Base-by-base conservation (phyloP, 495 filamentous ascomycete species). In the Evernia prunastri region DNA sequence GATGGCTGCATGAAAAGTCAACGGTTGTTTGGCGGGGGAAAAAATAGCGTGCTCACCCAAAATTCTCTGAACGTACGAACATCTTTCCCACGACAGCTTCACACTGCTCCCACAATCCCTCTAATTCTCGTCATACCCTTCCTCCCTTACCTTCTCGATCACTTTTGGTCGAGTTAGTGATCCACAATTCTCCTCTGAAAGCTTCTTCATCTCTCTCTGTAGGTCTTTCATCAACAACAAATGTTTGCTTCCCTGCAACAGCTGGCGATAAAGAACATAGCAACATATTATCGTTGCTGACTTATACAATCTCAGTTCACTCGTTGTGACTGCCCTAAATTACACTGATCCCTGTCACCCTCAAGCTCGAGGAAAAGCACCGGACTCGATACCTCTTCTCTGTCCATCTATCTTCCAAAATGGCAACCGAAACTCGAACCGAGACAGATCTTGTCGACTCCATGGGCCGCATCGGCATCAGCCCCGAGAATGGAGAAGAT, bases 401-500 rank as follows among this genome's bases (percentile, higher is more conserved):
- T 49, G 40, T 60, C 43, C 54, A 39, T 31, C 33, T 40, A 49
- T 47, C 35, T 27, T 25, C n/a, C 54, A 77, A 61, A 33, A 83
- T 83, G 81, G 79, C 80, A 37, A 60, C 77, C 40, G 72, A 78
- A 71, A 78, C 80, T 61, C 69, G 77, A 68, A 78, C 78, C 72
- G 80, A 81, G 47, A 74, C 56, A 49, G 63, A 74, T 65, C 62
- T 72, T 37, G 76, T 79, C 61, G 82, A 86, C 51, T 71, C 78
- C 60, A 70, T 81, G 76, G 76, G 74, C 68, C 76, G 77, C 66
- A 47, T 67, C 18, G 61, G 67, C 31, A 70, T 79, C 64, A 75
- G 73, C 71, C 15, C 74, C 43, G 71, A 72, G 42, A 78, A 79
- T 49, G 65, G 67, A 35, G 78, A 81, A 39, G 85, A 87, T 61